Base-by-base conservation (phyloP, 257 asterid species). In the Mentha longifolia region DNA sequence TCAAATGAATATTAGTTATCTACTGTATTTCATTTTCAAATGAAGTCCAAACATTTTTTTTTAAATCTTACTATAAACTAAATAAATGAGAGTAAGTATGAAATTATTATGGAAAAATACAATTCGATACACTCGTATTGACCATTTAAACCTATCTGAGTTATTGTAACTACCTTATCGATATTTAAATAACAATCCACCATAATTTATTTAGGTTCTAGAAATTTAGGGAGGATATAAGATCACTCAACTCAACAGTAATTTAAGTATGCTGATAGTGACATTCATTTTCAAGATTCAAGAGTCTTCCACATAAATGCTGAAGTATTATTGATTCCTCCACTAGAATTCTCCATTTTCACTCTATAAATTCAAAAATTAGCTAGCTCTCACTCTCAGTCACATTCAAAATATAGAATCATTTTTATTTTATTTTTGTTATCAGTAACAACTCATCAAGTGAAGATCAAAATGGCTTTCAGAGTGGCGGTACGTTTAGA, bases 381-480 rank as follows among this genome's bases (percentile, higher is more conserved):
- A 14, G 14, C 14, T 35, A 2, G 5, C 28, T 15, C 17, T 25
- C 13, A 22, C 4, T 22, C 33, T 10, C 37, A 3, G 1, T 7
- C 60, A 54, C 7, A 51, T 8, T 2, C 41, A 25, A 0, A 57
- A 19, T 22, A 22, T 22, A 10, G 13, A 19, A 43, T 22, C 19
- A 20, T 10, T 63, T 22, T 13, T 1, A n/a, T n/a, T n/a, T n/a
- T n/a, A n/a, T n/a, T n/a, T n/a, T n/a, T n/a, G n/a, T n/a, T n/a
- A n/a, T n/a, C n/a, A n/a, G n/a, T n/a, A n/a, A 51, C 55, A 69
- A 19, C 42, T 69, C 47, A 5, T 2, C 35, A 19, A 42, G 33
- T 20, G 12, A 35, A 62, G 19, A 42, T 9, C 22, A 45, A 37
- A 67, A 79, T 82, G 82, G 82, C 84, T 62, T 67, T 71, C 10